These are phyloP conservation scores for Pyrrhoderma noxium DNA, from an alignment of 1,284 basidiomycete genomes.

Conservation along the genomic window DNA sequence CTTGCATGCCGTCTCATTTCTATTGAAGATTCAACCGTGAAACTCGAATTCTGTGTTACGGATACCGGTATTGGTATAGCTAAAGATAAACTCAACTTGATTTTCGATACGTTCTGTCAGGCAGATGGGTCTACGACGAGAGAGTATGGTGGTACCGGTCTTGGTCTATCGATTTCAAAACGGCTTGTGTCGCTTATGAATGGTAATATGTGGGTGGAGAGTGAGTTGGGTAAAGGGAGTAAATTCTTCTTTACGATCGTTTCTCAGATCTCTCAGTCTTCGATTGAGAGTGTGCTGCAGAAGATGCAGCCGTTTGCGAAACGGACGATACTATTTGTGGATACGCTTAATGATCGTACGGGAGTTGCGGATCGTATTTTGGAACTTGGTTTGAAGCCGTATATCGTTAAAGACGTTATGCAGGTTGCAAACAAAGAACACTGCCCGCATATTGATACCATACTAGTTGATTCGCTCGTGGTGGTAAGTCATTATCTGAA, in stretches of 20 bases:
- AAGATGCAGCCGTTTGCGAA: conserved; percentile 77
- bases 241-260: conserved; percentile 97
- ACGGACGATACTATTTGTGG: conserved; percentile 82
- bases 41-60: conserved; percentile 94
- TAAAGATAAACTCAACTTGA: conserved; percentile 96
- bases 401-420: conserved; percentile 69
- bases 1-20: conserved; percentile 78
- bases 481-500: conserved; percentile 50
- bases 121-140: conserved; percentile 93
- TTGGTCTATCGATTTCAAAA: conserved; percentile 94
- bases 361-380: conserved; percentile 75
- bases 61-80: conserved; percentile 99
- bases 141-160: conserved; percentile 97
- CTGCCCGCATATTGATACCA: conserved; percentile 90
- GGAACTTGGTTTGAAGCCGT: conserved; percentile 78
- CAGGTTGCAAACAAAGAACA: conserved; percentile 78
- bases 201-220: conserved; percentile 98
- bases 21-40: conserved; percentile 71
- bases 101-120: conserved; percentile 99
- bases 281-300: conserved; percentile 62
- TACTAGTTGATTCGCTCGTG: conserved; percentile 84
- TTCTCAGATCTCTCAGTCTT: conserved; percentile 71
- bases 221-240: conserved; percentile 85
- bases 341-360: conserved; percentile 74
- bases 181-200: conserved; percentile 96